A percentile compares a stretch with the other conserved stretches of the same genome.
Evolutionary conservation across 768 basidiomycete genomes (phyloP).

Genomic region (Mycena crocata): DNA sequence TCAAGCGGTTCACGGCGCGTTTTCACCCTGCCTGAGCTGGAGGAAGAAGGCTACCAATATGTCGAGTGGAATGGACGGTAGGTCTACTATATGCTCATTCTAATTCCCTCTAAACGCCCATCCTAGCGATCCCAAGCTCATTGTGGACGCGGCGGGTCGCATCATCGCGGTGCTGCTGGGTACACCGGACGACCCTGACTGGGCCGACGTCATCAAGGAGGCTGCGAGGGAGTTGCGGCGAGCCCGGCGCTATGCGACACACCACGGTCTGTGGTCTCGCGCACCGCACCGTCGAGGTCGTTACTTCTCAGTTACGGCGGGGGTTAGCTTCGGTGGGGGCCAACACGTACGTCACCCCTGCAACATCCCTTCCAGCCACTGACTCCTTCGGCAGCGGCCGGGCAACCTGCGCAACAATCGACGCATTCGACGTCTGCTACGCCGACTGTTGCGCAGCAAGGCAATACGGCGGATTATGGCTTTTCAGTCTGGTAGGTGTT

Average conservation of each 20-base stretch:
- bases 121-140: constrained; percentile 7
- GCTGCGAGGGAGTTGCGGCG: neutral
- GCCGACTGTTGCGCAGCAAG: too few species aligned
- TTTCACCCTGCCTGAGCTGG: neutral
- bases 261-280: too few species aligned
- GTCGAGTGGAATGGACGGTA: too few species aligned
- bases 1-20: neutral
- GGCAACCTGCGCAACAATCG: neutral
- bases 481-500: too few species aligned
- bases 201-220: neutral
- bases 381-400: neutral
- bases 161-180: constrained; percentile 1
- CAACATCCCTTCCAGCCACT: neutral
- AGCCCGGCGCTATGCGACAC: too few species aligned
- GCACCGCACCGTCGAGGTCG: too few species aligned
- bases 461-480: too few species aligned
- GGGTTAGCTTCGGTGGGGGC: too few species aligned
- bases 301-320: too few species aligned
- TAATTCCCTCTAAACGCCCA: too few species aligned
- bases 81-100: too few species aligned
- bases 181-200: neutral
- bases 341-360: neutral
- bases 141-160: neutral
- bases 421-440: neutral
- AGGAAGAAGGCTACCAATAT: neutral